Conservation (phyloP, 2,329 filamentous ascomycete species). For the Zelopaecilomyces penicillatus region DNA sequence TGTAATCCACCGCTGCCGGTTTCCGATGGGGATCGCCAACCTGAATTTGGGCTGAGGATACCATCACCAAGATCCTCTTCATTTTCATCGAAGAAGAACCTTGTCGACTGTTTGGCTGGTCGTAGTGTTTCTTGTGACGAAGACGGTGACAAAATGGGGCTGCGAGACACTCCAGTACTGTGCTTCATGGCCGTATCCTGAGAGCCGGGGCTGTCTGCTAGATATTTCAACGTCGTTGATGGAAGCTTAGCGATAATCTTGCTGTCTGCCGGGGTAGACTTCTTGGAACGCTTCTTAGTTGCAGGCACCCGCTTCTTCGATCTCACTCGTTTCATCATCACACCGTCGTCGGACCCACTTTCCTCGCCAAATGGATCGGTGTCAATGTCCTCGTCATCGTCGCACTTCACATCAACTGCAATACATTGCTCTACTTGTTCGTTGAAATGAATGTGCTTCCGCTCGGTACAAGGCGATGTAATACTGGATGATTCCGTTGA, state of each 20-base stretch:
- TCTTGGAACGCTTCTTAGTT: slow-evolving; percentile 30
- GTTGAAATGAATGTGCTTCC: slow-evolving; percentile 91
- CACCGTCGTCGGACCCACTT: slow-evolving; percentile 65
- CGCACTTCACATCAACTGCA: slow-evolving; percentile 78
- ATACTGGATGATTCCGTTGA: slow-evolving; percentile 65
- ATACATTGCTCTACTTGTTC: slow-evolving; percentile 95
- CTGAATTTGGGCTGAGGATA: slow-evolving; percentile 19
- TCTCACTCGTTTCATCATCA: slow-evolving; percentile 70
- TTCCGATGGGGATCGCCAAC: slow-evolving; percentile 24
- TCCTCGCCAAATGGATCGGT: slow-evolving; percentile 45
- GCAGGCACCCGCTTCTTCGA: slow-evolving; percentile 50
- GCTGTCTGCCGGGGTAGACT: slow-evolving; percentile 49
- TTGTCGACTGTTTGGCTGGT: slow-evolving; percentile 58
- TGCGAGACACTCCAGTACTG: slow-evolving; percentile 37
- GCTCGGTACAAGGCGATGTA: slow-evolving; percentile 53
- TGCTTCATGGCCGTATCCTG: slow-evolving; percentile 55
- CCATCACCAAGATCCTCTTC: slow-evolving; percentile 41
- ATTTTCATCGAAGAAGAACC: slow-evolving; percentile 54
- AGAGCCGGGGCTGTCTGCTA: slow-evolving; percentile 65
- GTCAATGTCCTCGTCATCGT: slow-evolving; percentile 63
- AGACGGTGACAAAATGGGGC: slow-evolving; percentile 56
- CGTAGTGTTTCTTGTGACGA: slow-evolving; percentile 76
- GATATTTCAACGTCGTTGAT: slow-evolving; percentile 79
- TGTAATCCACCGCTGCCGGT: slow-evolving; percentile 26
- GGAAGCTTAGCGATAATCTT: slow-evolving; percentile 85